phyloP scores from a whole-genome alignment of 2,329 filamentous ascomycete genomes.

The Beauveria pseudobassiana region DNA sequence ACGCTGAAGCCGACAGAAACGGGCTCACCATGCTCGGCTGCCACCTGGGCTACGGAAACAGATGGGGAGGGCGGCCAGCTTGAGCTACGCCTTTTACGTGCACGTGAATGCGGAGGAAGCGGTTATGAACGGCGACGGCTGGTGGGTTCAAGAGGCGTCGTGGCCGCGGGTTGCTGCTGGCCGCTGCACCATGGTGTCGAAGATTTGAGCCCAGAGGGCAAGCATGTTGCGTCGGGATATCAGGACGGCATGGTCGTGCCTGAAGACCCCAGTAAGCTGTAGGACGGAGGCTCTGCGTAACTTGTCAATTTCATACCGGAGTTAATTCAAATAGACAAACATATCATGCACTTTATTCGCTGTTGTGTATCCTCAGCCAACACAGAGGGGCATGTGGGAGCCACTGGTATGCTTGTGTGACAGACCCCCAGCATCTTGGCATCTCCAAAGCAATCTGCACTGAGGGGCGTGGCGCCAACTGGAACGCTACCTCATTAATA shows the following conservation, averaged over 20 bases:
- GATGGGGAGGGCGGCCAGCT: constrained; percentile 33
- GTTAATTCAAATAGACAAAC: not conserved
- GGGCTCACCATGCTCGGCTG: constrained; percentile 44
- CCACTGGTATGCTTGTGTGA: no score
- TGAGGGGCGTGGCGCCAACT: not conserved
- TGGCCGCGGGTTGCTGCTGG: constrained; percentile 42
- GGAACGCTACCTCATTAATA: not conserved
- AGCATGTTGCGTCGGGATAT: constrained; percentile 47
- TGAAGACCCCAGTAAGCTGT: not conserved
- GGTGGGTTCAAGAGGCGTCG: constrained; percentile 47
- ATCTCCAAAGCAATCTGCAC: not conserved
- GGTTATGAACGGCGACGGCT: constrained; percentile 38
- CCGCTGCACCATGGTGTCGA: constrained; percentile 39
- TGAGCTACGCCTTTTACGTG: constrained; percentile 46
- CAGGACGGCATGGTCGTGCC: constrained; percentile 39
- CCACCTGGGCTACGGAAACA: constrained; percentile 38
- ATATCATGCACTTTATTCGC: no score
- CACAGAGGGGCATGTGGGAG: no score
- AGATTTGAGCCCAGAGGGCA: constrained; percentile 46
- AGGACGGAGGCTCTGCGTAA: not conserved
- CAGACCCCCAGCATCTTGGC: no score
- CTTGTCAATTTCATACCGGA: not conserved
- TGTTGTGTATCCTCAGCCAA: no score
- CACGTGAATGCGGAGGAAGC: constrained; percentile 42
- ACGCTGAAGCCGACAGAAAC: constrained; percentile 47